Base-by-base conservation (phyloP, 208 protist species). In the Acanthamoeba lenticulata region DNA sequence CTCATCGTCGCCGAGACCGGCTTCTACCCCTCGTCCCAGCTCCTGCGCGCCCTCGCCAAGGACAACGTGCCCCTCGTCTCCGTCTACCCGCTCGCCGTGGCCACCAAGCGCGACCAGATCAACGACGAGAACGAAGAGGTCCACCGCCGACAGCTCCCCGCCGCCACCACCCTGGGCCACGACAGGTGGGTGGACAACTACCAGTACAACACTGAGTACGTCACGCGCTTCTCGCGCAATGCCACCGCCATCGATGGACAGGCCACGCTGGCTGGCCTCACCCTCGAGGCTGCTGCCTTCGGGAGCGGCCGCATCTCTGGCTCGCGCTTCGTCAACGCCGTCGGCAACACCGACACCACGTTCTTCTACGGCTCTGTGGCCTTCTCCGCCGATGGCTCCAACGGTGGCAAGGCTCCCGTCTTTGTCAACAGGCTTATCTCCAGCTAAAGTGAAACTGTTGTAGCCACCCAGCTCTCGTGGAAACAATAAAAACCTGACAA, bases 1-100 rank as follows among this genome's bases (percentile, higher is more conserved):
- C 69, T 81, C 69, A 44, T 81, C 69, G 69, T 81, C 21, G 69
- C 69, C 69, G 69, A 81, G 38, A 81, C 69, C 69, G 69, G 69
- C 69, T 81, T 81, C 69, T 29, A 9, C 21, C 69, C 69, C n/a
- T 29, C 69, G 7, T 29, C 69, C 38, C 13, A 5, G 21, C 69
- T 81, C 36, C 69, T 81, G 36, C 11, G 36, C 69, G 34, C 40
- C 13, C 69, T 81, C 69, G 17, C 17, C 36, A 7, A 11, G 19
- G 4, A 17, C 38, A 40, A 45, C n/a, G 69, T 81, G 21, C 69
- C 69, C 15, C 69, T 81, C 1, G 21, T 81, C 36, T 81, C 69
- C 17, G 27, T 81, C 69, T 81, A 81, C 27, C 36, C 69, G 9
- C 32, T 81, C 19, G 69, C 69, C 27, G 19, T 36, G 36, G 38